Conservation (phyloP, 2,329 filamentous ascomycete species). For the Chaetomium olivaceum region DNA sequence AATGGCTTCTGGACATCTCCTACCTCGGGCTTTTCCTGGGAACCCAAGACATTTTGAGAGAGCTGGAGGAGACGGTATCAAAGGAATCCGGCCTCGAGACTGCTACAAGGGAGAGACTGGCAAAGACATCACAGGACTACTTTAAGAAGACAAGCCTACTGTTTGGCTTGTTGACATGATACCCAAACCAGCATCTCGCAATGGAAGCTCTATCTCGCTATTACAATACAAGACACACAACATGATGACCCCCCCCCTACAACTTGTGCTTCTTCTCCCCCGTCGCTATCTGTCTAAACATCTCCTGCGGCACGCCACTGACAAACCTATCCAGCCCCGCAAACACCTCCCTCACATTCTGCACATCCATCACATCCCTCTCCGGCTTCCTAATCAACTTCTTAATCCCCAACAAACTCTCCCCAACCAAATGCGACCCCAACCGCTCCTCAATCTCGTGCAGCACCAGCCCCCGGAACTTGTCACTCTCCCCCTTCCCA, state of each 20-base stretch:
- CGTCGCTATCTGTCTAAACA: constrained; percentile 81
- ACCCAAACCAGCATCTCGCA: neutral
- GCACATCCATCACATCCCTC: constrained; percentile 68
- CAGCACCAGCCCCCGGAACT: constrained; percentile 71
- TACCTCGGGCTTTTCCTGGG: constrained; percentile 52
- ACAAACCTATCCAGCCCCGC: constrained; percentile 79
- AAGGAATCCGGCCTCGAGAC: constrained; percentile 51
- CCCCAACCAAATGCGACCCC: constrained; percentile 75
- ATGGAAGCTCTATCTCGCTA: neutral
- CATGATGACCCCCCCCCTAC: constrained; percentile 46
- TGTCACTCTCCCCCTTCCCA: constrained; percentile 57
- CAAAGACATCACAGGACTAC: constrained; percentile 69
- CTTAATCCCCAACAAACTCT: constrained; percentile 83
- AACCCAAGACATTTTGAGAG: constrained; percentile 41
- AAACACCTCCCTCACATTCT: constrained; percentile 84
- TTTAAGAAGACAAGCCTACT: constrained; percentile 80
- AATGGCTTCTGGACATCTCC: constrained; percentile 63
- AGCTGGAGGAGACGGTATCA: constrained; percentile 50
- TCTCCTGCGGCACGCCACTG: constrained; percentile 77
- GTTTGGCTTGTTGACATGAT: constrained; percentile 68
- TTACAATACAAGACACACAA: neutral
- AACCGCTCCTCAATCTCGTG: constrained; percentile 78
- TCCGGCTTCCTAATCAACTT: constrained; percentile 74
- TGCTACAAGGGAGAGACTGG: constrained; percentile 53
- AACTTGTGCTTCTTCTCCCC: constrained; percentile 96